These are phyloP conservation scores for Cucurbita moschata DNA, from an alignment of 306 rosid species.

Conservation along the genomic window DNA sequence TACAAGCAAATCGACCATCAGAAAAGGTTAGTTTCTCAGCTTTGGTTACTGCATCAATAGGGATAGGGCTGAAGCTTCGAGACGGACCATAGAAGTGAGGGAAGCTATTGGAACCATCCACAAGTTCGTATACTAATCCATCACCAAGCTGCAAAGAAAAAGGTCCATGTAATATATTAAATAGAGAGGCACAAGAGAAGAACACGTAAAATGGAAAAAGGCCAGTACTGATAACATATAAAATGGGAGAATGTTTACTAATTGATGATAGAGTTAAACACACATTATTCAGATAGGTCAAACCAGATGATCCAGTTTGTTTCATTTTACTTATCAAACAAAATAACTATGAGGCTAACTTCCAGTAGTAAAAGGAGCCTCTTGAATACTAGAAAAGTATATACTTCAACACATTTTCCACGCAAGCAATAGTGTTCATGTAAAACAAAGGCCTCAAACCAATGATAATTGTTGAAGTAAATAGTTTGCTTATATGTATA, in stretches of 20 bases:
- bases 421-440: not conserved
- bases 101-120: constrained; percentile 52
- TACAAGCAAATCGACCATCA: constrained; percentile 50
- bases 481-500: not conserved
- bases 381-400: not conserved
- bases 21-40: constrained; percentile 49
- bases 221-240: not conserved
- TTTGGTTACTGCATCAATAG: constrained; percentile 41
- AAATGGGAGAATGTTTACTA: not conserved
- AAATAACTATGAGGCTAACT: not conserved
- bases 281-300: not conserved
- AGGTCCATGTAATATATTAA: not conserved
- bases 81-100: constrained; percentile 87
- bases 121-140: constrained; percentile 69
- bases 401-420: not conserved
- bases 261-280: not conserved
- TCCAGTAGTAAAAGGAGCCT: not conserved
- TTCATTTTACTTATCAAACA: not conserved
- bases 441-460: not conserved
- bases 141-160: constrained; percentile 56
- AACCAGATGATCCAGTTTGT: not conserved
- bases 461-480: not conserved
- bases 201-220: not conserved
- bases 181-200: not conserved
- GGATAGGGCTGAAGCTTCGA: constrained; percentile 55